Evolutionary conservation across 371 early-diverging fungal species (phyloP).

Genomic region (Amoeboaphelidium protococcarum): DNA sequence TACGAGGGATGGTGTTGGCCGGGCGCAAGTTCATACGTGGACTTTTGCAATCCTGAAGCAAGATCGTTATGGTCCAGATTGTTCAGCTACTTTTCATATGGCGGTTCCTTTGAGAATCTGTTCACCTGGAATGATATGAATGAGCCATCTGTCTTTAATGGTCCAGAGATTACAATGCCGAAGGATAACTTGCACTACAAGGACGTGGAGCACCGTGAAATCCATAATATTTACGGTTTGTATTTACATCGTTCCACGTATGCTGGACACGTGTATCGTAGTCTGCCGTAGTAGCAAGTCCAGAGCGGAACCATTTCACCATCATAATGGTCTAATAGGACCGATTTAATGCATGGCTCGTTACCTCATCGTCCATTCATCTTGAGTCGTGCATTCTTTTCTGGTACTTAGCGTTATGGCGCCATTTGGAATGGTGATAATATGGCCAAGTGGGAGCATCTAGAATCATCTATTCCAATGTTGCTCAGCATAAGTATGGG

Average conservation of each 20-base stretch:
- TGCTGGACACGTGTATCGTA: conserved; percentile 15
- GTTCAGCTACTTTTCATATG: conserved; percentile 16
- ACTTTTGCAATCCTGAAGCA: conserved; percentile 49
- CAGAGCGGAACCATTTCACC: too few species aligned
- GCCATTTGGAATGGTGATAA: conserved; percentile 87
- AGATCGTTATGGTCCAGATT: conserved; percentile 50
- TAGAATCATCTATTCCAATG: conserved; percentile 49
- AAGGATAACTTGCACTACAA: conserved; percentile 57
- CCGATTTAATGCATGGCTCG: too few species aligned
- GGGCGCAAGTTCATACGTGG: conserved; percentile 33
- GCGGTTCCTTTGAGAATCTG: conserved; percentile 37
- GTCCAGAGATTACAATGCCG: conserved; percentile 73
- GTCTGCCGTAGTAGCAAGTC: neutral
- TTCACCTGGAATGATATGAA: conserved; percentile 90
- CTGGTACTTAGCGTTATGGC: conserved; percentile 57
- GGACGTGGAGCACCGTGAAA: conserved; percentile 50
- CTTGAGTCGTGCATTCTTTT: conserved; percentile 62
- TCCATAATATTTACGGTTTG: conserved; percentile 65
- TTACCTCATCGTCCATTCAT: conserved; percentile 49
- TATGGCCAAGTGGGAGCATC: conserved; percentile 48
- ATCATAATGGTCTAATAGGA: conserved; percentile 18
- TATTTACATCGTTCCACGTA: conserved; percentile 23
- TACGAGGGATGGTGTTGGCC: conserved; percentile 89
- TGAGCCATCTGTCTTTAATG: conserved; percentile 68
- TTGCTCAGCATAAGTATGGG: conserved; percentile 36